Evolutionary conservation across 2,329 filamentous ascomycete species (phyloP).

Genomic region (Xylariomycetidae sp.): DNA sequence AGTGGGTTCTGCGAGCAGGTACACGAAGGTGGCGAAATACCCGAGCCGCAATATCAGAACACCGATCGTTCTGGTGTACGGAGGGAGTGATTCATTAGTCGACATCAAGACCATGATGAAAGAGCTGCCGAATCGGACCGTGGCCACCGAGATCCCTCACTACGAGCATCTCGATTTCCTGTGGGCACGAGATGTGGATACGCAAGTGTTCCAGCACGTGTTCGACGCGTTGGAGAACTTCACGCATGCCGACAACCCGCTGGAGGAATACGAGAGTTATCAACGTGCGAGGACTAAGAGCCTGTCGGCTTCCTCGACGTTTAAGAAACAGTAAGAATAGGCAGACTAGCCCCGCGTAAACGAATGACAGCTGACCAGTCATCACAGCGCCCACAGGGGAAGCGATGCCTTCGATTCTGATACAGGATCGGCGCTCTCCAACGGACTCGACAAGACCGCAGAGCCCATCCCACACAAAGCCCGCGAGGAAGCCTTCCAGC

Average conservation of each 20-base stretch:
- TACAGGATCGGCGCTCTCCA: conserved; percentile 18
- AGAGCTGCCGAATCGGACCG: conserved; percentile 77
- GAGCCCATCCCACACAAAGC: conserved; percentile 18
- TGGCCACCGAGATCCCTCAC: conserved; percentile 80
- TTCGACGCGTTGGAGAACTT: conserved; percentile 80
- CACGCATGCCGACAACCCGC: conserved; percentile 49
- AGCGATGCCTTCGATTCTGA: conserved; percentile 26
- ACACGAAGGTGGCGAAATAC: conserved; percentile 94
- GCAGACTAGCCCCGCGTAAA: background rate
- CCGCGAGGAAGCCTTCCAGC: conserved; percentile 16
- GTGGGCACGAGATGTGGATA: conserved; percentile 82
- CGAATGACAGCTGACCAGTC: conserved; percentile 5
- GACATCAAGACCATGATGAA: conserved; percentile 90
- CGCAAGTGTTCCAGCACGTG: conserved; percentile 83
- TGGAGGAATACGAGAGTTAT: conserved; percentile 57
- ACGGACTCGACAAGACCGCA: conserved; percentile 14
- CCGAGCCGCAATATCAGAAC: conserved; percentile 96
- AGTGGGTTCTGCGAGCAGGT: conserved; percentile 66
- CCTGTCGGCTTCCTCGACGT: conserved; percentile 30
- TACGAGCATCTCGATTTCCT: conserved; percentile 97
- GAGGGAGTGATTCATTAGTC: conserved; percentile 86
- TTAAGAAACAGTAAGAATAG: conserved; percentile 22
- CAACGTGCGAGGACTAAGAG: conserved; percentile 44
- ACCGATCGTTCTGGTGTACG: conserved; percentile 88
- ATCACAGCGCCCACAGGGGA: conserved; percentile 16